Evolutionary conservation across 116 monocot species (phyloP), one percentile per base, ranked within the genome.

Genomic region (Trichopus zeylanicus): DNA sequence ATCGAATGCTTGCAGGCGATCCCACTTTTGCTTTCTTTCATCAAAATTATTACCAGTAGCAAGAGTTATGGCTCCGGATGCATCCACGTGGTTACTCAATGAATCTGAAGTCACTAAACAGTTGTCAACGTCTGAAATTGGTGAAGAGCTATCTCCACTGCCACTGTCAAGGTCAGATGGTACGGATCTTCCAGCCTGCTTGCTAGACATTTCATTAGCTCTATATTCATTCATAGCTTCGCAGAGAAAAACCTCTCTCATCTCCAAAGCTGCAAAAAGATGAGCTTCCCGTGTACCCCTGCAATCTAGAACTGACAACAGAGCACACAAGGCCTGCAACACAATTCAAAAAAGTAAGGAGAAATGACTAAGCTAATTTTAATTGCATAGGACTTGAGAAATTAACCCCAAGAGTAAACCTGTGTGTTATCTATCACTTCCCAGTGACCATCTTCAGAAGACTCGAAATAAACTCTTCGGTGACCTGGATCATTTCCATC

Each of bases 371-470:
- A 46, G 2, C 3, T 15, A 16, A 6, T 2, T 7, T 6, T 11
- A 6, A 46, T 18, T 46, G 15, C 15, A 46, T 18, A 46, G 2
- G 3, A 46, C 5, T 6, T 9, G 3, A 46, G 28, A 30, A 29
- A 46, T 15, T 29, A 4, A 56, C 34, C 18, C 22, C 15, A 62
- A 31, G 6, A 55, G 64, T 47, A 51, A 34, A 89, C 94, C 83
- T 20, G 94, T 68, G 78, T n/a, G 29, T 84, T 78, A 68, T 87
- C 83, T 68, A 95, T 90, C 54, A 87, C 86, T 42, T 90, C 84
- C 95, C 95, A 95, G 48, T 81, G 83, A 26, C 95, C 95, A 84
- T 95, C 95, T 62, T 95, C 95, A 55, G 95, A 95, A 54, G 95
- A 95, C 56, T 95, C 95, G 70, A 87, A 84, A 60, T 89, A 95